These are phyloP conservation scores for Gracilariopsis chorda DNA, from an alignment of 23 red algal genomes.

Conservation along the genomic window DNA sequence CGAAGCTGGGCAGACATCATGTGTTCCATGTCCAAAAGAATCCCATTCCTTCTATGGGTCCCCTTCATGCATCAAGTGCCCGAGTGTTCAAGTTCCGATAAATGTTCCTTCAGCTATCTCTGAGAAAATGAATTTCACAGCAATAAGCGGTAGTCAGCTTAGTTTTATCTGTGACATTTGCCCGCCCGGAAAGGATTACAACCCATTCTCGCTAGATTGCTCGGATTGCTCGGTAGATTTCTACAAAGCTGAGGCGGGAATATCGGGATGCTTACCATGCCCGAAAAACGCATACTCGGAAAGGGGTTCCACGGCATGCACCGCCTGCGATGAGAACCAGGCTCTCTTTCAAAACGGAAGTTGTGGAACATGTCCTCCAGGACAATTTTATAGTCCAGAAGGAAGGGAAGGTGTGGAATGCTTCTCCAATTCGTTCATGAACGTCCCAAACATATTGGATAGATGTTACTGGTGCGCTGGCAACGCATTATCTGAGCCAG, in stretches of 20 bases:
- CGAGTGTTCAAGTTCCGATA: no score
- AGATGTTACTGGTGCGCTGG: neutral
- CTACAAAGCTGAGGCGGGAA: neutral
- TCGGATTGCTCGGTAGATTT: neutral
- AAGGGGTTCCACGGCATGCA: neutral
- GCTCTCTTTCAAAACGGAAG: neutral
- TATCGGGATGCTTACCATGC: neutral
- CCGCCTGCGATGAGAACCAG: neutral
- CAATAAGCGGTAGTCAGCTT: no score
- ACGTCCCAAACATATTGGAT: neutral
- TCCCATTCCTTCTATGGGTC: no score
- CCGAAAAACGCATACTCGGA: neutral
- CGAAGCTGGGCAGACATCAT: no score
- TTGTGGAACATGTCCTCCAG: neutral
- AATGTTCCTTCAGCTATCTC: no score
- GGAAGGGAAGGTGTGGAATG: neutral
- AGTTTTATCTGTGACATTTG: neutral
- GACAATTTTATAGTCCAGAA: neutral
- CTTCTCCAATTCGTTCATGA: neutral
- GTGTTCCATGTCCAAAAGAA: no score
- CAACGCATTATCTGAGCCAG: neutral
- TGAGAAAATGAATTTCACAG: no score
- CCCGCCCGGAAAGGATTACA: neutral
- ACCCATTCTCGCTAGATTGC: neutral
- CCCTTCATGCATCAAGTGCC: no score